phyloP scores from a whole-genome alignment of 345 rosid species.

The Dipteronia sinensis region DNA sequence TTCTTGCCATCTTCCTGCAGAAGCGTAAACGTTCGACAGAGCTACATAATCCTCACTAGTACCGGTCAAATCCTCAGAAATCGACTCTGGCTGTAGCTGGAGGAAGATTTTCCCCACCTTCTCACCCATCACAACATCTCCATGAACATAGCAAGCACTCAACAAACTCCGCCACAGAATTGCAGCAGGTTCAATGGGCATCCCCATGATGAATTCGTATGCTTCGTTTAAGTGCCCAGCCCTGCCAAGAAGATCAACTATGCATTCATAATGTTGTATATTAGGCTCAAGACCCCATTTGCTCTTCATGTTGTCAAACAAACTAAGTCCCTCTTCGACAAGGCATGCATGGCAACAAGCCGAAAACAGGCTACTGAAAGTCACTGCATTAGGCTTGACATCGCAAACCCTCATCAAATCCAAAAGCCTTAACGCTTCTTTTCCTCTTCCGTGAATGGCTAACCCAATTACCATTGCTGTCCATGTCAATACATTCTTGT shows the following conservation, averaged over 20 bases:
- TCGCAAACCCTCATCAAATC: constrained; percentile 41
- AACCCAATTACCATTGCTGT: constrained; percentile 61
- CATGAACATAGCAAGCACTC: constrained; percentile 51
- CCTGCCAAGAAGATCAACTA: constrained; percentile 61
- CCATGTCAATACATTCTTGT: constrained; percentile 65
- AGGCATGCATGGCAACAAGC: constrained; percentile 61
- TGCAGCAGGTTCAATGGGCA: constrained; percentile 48
- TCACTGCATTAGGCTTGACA: constrained; percentile 51
- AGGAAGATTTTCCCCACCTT: constrained; percentile 48
- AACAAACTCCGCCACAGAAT: constrained; percentile 54
- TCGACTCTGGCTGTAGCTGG: constrained; percentile 24
- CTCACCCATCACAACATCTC: constrained; percentile 48
- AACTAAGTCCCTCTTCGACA: constrained; percentile 50
- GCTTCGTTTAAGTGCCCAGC: constrained; percentile 55
- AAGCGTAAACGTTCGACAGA: constrained; percentile 62
- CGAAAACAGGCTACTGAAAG: constrained; percentile 64
- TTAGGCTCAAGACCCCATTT: constrained; percentile 39
- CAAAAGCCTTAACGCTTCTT: constrained; percentile 44
- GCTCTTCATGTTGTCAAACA: constrained; percentile 44
- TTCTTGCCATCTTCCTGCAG: constrained; percentile 53
- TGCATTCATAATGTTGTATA: constrained; percentile 49
- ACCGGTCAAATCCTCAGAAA: constrained; percentile 13
- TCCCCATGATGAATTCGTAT: constrained; percentile 39
- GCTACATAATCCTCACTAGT: constrained; percentile 51
- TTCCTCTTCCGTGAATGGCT: constrained; percentile 62